Percentiles rank a stretch among this genome's conserved stretches.
Conservation (phyloP, 257 asterid genomes). For the Petrea volubilis region DNA sequence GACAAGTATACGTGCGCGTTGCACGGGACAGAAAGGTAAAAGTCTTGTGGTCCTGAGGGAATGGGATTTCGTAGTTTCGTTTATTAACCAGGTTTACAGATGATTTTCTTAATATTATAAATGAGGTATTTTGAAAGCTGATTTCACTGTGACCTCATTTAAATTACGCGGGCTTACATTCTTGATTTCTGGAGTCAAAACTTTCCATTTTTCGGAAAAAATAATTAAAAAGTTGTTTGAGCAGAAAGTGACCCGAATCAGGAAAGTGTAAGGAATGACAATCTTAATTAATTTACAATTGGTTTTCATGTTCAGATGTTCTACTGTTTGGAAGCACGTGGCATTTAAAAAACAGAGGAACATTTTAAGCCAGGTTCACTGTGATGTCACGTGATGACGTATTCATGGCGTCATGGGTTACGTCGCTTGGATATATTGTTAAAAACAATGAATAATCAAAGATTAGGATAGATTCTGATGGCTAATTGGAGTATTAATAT, state of each 20-base stretch:
- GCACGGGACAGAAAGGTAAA: constrained; percentile 5
- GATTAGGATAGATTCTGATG: constrained; percentile 7
- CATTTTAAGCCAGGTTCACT: background rate
- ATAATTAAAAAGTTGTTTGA: background rate
- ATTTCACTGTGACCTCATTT: background rate
- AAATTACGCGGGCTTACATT: background rate
- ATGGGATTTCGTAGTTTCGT: background rate
- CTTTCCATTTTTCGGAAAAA: background rate
- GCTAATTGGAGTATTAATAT: constrained; percentile 3
- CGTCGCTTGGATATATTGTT: background rate
- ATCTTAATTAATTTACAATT: background rate
- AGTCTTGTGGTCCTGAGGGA: constrained; percentile 10
- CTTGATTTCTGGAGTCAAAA: background rate
- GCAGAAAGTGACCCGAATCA: background rate
- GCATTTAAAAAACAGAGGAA: background rate
- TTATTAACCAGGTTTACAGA: too few species aligned
- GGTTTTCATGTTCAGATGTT: constrained; percentile 10
- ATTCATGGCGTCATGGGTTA: background rate
- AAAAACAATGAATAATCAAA: background rate
- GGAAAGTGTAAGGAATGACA: constrained; percentile 12
- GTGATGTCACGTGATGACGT: constrained; percentile 15
- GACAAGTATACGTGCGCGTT: background rate
- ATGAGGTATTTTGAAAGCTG: background rate
- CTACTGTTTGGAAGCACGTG: constrained; percentile 24
- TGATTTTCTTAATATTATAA: too few species aligned